Conservation (phyloP, 225 moss, liverwort and hornwort genomes). For the Anthoceros angustus region DNA sequence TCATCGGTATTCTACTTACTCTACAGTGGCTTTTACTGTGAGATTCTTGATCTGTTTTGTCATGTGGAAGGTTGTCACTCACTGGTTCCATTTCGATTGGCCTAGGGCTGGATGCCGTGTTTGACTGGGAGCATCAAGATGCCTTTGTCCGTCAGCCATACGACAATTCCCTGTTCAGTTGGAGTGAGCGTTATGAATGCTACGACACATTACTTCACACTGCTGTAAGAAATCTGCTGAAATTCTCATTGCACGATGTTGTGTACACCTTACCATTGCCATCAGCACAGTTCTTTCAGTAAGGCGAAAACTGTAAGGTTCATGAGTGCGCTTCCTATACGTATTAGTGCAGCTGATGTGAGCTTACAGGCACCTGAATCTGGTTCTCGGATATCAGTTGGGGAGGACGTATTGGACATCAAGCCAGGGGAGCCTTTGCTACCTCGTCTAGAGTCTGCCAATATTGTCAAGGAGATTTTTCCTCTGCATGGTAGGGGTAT, state of each 20-base stretch:
- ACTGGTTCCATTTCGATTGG: neutral
- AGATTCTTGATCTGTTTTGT: constrained; percentile 1
- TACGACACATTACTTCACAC: constrained; percentile 25
- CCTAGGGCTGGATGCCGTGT: constrained; percentile 75
- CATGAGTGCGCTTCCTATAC: neutral
- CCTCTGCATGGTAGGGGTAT: constrained; percentile 62
- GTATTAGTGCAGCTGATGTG: neutral
- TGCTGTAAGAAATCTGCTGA: constrained; percentile 14
- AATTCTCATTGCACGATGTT: neutral
- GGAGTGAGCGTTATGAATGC: constrained; percentile 85
- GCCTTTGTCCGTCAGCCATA: constrained; percentile 55
- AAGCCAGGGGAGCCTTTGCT: constrained; percentile 29
- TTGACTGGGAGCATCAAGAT: constrained; percentile 63
- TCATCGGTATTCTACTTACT: constrained; percentile 29
- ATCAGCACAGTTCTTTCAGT: neutral
- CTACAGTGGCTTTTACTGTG: too few species aligned
- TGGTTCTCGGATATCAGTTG: constrained; percentile 11
- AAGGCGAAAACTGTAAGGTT: neutral
- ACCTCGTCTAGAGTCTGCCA: constrained; percentile 34
- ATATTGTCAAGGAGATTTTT: constrained; percentile 63
- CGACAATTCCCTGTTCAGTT: constrained; percentile 66
- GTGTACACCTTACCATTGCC: neutral
- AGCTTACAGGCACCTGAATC: neutral
- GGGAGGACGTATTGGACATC: constrained; percentile 24
- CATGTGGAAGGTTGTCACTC: neutral